These are phyloP conservation scores for Metschnikowia proteae DNA, from an alignment of 805 yeast genomes.

Conservation along the genomic window DNA sequence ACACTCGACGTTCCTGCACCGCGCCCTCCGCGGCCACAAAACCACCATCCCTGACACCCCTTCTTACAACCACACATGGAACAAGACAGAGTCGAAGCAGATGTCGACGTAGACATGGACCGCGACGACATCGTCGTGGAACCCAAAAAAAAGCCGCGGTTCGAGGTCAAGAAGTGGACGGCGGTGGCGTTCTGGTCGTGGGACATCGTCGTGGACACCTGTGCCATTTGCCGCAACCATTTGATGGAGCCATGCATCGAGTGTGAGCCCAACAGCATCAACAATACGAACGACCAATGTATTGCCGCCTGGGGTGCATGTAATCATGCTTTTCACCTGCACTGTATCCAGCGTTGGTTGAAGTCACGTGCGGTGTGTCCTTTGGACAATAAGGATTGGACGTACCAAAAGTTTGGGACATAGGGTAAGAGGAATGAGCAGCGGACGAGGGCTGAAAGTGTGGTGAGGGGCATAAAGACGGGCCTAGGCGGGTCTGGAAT, in stretches of 20 bases:
- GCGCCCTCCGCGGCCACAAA: background rate
- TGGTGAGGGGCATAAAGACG: too few relatives aligned
- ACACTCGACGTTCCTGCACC: too few relatives aligned
- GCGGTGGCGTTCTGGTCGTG: constrained; percentile 99
- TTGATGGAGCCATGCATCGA: constrained; percentile 98
- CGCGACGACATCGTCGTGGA: constrained; percentile 20
- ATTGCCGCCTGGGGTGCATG: constrained; percentile 97
- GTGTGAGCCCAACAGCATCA: constrained; percentile 81
- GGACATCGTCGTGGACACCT: constrained; percentile 90
- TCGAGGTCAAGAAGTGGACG: constrained; percentile 96
- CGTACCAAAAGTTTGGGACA: constrained; percentile 63
- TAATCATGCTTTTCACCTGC: constrained; percentile 97
- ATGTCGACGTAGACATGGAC: constrained; percentile 8
- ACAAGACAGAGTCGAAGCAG: constrained; percentile 4
- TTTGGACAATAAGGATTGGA: constrained; percentile 90
- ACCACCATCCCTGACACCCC: background rate
- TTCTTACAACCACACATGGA: constrained; percentile 2
- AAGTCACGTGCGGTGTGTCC: constrained; percentile 96
- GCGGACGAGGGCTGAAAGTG: too few relatives aligned
- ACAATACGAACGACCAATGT: constrained; percentile 61
- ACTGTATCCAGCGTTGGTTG: constrained; percentile 94
- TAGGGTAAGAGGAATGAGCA: constrained; percentile 19
- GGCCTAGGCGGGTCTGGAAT: too few relatives aligned
- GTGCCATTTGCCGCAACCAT: constrained; percentile 98
- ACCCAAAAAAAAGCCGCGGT: constrained; percentile 54